Evolutionary conservation across 176 grass and related monocot genomes (phyloP), one percentile per base, ranked within the genome.

Genomic region (Musa troglodytarum): DNA sequence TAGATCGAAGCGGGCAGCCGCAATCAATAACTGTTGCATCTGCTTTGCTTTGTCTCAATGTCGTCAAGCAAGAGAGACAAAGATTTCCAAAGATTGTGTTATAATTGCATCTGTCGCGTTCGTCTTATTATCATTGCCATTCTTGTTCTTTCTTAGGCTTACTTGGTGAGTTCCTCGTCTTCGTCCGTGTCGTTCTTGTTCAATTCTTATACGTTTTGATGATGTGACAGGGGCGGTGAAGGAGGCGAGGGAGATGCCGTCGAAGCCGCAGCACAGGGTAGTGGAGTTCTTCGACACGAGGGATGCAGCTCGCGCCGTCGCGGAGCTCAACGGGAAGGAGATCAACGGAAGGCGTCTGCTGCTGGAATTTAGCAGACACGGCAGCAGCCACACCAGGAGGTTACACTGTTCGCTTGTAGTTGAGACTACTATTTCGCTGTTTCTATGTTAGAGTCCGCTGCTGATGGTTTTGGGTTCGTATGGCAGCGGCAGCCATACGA

Each of bases 251-350:
- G 96, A 89, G 85, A 89, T 89, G 24, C 79, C 86, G 68, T 80
- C 88, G 58, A 90, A 80, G 68, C 82, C 95, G 1, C 81, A 81
- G 80, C 74, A 87, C 84, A 99, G 89, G 65, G 87, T 95, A 79
- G 69, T 99, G 59, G 96, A 99, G 81, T 99, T 99, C 81, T 99
- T 92, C 62, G 96, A 99, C 87, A 88, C 96, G 9, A 88, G 96
- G 34, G 86, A 92, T 51, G 88, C 96, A 8, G 80, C 71, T 9
- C 82, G 81, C 61, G 96, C 96, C 20, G 79, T 88, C n/a, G 50
- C 76, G 1, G 86, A 89, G 81, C 96, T 99, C 55, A 95, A 92
- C 29, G 88, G 91, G 34, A 84, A 82, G 75, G 91, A 95, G 54
- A 65, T 92, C 78, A 90, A 92, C 68, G 96, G 91, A 50, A 82